These are phyloP conservation scores for Exidia glandulosa DNA, from an alignment of 768 basidiomycete species.

Conservation along the genomic window DNA sequence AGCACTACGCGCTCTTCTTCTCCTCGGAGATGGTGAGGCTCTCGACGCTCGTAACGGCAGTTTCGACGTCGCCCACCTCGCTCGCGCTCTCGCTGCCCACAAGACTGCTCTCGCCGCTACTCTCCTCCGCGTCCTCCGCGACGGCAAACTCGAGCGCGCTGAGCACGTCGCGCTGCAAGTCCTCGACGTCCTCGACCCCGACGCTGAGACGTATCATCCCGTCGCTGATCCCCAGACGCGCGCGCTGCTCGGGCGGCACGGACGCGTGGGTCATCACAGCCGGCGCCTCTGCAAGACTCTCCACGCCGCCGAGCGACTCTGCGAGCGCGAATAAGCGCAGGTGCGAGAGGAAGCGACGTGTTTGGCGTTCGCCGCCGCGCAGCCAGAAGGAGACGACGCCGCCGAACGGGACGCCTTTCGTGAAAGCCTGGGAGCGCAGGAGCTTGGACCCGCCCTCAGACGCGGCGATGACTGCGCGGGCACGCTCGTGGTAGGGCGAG, in stretches of 20 bases:
- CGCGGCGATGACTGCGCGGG: conserved; percentile 29
- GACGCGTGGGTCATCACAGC: conserved; percentile 77
- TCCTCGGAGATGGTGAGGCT: background rate
- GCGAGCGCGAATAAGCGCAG: conserved; percentile 69
- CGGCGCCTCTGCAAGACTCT: conserved; percentile 82
- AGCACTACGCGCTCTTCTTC: background rate
- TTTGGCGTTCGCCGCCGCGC: conserved; percentile 27
- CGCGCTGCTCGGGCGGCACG: conserved; percentile 58
- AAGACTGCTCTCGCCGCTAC: background rate
- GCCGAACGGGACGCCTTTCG: conserved; percentile 68
- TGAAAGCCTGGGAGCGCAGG: background rate
- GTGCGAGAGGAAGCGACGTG: conserved; percentile 56
- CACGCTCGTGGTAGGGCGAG: conserved; percentile 55
- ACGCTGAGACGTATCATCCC: conserved; percentile 72
- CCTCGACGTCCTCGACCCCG: conserved; percentile 80
- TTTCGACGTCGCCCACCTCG: background rate
- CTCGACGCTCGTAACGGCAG: background rate
- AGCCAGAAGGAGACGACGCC: conserved; percentile 80
- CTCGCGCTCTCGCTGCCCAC: background rate
- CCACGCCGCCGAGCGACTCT: conserved; percentile 85
- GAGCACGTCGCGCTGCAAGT: conserved; percentile 63
- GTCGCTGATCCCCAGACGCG: conserved; percentile 62
- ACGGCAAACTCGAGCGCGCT: conserved; percentile 45
- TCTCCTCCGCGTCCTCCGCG: background rate
- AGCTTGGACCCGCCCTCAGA: conserved; percentile 10